Evolutionary conservation across 2,329 filamentous ascomycete species (phyloP).

Genomic region (Colletotrichum lini): DNA sequence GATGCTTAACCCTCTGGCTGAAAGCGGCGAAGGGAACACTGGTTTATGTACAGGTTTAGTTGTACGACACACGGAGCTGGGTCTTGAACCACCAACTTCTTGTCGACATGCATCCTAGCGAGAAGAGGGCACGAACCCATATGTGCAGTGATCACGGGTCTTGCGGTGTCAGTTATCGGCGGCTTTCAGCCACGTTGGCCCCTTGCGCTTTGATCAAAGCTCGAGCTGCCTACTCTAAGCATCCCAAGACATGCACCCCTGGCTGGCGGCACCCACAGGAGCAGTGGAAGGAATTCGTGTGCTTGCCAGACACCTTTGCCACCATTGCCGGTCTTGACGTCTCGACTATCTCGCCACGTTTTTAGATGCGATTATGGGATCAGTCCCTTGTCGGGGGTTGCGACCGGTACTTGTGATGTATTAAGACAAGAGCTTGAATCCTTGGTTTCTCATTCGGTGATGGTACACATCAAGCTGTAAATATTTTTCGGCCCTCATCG

Average conservation of each 20-base stretch:
- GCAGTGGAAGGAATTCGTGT: background rate
- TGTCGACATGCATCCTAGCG: background rate
- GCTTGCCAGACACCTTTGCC: no score
- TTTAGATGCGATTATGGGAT: no score
- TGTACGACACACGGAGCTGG: background rate
- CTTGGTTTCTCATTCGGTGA: no score
- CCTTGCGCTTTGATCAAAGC: slow-evolving; percentile 2
- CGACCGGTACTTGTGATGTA: no score
- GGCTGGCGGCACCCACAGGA: background rate
- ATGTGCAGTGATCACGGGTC: slow-evolving; percentile 9
- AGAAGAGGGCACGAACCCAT: background rate
- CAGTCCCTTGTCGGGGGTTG: no score
- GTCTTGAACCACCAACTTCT: background rate
- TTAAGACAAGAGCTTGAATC: no score
- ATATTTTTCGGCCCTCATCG: no score
- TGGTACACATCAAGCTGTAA: no score
- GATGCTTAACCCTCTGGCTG: background rate
- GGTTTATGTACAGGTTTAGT: no score
- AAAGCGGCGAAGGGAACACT: background rate
- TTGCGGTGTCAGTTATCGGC: background rate
- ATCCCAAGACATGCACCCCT: background rate
- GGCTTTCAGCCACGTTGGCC: background rate
- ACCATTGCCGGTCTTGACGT: no score
- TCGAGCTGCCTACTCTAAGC: background rate
- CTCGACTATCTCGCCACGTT: no score